Conservation (phyloP, 345 rosid genomes). For the Luvunga scandens region DNA sequence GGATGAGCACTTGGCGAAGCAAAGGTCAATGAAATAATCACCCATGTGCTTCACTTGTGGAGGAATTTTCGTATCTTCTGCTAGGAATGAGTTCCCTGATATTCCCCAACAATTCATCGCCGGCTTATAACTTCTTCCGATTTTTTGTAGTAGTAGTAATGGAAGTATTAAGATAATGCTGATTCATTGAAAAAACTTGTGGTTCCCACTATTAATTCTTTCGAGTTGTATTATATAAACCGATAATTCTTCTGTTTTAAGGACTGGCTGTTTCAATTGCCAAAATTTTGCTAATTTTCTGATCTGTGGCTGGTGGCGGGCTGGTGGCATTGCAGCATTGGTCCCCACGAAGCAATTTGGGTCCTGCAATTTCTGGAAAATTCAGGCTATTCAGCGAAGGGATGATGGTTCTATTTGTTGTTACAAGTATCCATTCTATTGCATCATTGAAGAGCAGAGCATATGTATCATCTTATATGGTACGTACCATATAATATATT, state of each 20-base stretch:
- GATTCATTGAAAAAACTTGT: neutral
- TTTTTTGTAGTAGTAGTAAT: neutral
- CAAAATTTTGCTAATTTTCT: no score
- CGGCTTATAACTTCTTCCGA: neutral
- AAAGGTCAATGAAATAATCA: slow-evolving; percentile 14
- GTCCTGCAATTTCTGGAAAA: no score
- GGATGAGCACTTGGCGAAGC: slow-evolving; percentile 16
- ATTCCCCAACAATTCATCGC: neutral
- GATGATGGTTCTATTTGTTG: neutral
- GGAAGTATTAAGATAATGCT: neutral
- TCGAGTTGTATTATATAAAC: no score
- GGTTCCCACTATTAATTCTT: neutral
- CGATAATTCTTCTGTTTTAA: no score
- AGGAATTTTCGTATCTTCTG: slow-evolving; percentile 28
- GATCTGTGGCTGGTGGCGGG: no score
- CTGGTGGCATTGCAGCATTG: no score
- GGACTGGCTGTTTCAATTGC: no score
- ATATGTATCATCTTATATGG: neutral
- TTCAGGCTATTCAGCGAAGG: neutral
- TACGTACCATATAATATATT: no score
- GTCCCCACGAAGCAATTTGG: no score
- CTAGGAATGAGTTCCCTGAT: neutral
- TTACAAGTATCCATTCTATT: neutral
- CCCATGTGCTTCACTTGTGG: slow-evolving; percentile 16
- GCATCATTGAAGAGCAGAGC: neutral